Evolutionary conservation across 75 land plant genomes (phyloP).

Genomic region (Pinus albicaulis): DNA sequence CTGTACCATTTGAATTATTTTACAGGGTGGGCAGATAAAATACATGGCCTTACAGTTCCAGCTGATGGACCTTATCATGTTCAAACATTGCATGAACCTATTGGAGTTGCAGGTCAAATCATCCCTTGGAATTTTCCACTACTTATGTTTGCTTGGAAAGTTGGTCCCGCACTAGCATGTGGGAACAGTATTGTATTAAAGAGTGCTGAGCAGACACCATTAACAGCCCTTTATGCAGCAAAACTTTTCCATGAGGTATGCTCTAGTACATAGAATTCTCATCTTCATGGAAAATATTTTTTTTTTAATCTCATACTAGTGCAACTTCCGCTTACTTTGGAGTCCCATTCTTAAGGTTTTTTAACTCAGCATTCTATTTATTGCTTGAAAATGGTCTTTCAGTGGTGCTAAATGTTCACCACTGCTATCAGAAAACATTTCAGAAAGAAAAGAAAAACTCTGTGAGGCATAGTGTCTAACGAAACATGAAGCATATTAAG

Average conservation of each 20-base stretch:
- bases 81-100: slow-evolving; percentile 49
- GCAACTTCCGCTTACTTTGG: no score
- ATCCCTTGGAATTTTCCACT: slow-evolving; percentile 65
- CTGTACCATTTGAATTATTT: slow-evolving; percentile 2
- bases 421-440: no score
- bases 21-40: slow-evolving; percentile 68
- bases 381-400: no score
- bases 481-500: no score
- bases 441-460: no score
- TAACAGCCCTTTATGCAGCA: slow-evolving; percentile 40
- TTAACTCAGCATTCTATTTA: not conserved
- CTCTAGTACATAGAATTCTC: not conserved
- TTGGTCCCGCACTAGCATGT: slow-evolving; percentile 56
- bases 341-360: not conserved
- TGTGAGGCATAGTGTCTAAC: no score
- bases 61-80: slow-evolving; percentile 32
- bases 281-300: no score
- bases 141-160: slow-evolving; percentile 56
- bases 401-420: no score
- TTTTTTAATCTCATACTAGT: no score
- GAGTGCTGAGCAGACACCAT: slow-evolving; percentile 59
- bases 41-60: slow-evolving; percentile 42
- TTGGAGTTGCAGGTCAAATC: slow-evolving; percentile 60
- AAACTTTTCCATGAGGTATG: slow-evolving; percentile 30
- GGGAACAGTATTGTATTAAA: slow-evolving; percentile 51